phyloP scores from a whole-genome alignment of 2,329 filamentous ascomycete genomes.

The Lasiodiplodia citricola region DNA sequence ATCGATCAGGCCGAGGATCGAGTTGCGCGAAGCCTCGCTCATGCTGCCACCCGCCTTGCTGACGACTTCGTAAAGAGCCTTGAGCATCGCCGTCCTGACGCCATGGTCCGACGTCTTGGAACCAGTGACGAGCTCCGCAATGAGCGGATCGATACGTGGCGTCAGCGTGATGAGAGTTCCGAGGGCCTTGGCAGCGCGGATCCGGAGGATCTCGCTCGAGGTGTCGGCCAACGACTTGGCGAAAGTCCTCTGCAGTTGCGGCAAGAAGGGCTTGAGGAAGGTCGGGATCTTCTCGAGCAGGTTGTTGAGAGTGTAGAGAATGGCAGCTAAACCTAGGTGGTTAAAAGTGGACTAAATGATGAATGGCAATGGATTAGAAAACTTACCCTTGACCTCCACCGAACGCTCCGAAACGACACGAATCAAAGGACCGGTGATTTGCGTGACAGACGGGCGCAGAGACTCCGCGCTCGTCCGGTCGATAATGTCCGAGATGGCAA shows the following conservation, averaged over 20 bases:
- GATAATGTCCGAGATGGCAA: constrained; percentile 94
- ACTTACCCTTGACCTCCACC: constrained; percentile 79
- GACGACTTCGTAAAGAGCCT: constrained; percentile 93
- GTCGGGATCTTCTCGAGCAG: constrained; percentile 94
- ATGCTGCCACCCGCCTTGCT: constrained; percentile 94
- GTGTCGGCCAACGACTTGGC: constrained; percentile 94
- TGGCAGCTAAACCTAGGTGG: constrained; percentile 65
- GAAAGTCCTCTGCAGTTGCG: constrained; percentile 95
- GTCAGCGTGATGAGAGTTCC: constrained; percentile 96
- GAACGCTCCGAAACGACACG: constrained; percentile 96
- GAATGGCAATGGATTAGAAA: not conserved
- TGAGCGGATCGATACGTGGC: constrained; percentile 91
- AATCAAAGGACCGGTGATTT: constrained; percentile 96
- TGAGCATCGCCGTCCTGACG: constrained; percentile 94
- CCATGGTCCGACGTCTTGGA: constrained; percentile 87
- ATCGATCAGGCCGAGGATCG: constrained; percentile 90
- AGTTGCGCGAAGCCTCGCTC: constrained; percentile 84
- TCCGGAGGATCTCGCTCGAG: constrained; percentile 84
- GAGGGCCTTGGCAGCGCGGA: constrained; percentile 88
- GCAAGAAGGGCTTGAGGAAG: constrained; percentile 94
- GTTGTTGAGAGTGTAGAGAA: constrained; percentile 92
- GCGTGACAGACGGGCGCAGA: constrained; percentile 92
- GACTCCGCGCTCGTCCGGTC: constrained; percentile 88
- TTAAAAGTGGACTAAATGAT: not conserved
- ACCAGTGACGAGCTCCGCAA: constrained; percentile 90